Conservation (phyloP, 345 rosid genomes). For the Salix koriyanagi region DNA sequence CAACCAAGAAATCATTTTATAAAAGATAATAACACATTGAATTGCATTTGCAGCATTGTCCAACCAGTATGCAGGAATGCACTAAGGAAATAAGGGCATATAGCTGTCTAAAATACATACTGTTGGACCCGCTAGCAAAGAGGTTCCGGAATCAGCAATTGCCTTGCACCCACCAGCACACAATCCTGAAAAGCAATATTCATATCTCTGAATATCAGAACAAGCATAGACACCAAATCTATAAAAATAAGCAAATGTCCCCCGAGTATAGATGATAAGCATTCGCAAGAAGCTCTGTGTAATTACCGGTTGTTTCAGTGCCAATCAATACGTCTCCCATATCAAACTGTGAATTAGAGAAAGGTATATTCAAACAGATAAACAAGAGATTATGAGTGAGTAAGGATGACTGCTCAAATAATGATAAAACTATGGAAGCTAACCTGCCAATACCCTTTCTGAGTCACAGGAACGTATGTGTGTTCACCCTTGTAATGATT, state of each 20-base stretch:
- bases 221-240: neutral
- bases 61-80: neutral
- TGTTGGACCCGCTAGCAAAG: constrained; percentile 31
- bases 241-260: neutral
- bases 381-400: neutral
- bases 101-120: neutral
- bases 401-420: neutral
- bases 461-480: constrained; percentile 30
- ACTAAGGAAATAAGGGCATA: neutral
- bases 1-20: neutral
- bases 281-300: neutral
- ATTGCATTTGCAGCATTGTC: too few relatives aligned
- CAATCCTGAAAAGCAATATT: constrained; percentile 17
- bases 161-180: constrained; percentile 32
- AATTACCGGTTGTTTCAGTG: constrained; percentile 26
- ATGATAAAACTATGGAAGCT: neutral
- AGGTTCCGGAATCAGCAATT: constrained; percentile 37
- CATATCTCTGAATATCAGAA: neutral
- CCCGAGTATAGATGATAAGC: neutral
- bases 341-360: constrained; percentile 20
- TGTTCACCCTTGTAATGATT: constrained; percentile 32
- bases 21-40: too few relatives aligned
- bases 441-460: constrained; percentile 36
- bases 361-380: neutral
- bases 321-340: constrained; percentile 24